Conservation (phyloP, 2,329 filamentous ascomycete genomes). For the Salinomyces thailandicus region DNA sequence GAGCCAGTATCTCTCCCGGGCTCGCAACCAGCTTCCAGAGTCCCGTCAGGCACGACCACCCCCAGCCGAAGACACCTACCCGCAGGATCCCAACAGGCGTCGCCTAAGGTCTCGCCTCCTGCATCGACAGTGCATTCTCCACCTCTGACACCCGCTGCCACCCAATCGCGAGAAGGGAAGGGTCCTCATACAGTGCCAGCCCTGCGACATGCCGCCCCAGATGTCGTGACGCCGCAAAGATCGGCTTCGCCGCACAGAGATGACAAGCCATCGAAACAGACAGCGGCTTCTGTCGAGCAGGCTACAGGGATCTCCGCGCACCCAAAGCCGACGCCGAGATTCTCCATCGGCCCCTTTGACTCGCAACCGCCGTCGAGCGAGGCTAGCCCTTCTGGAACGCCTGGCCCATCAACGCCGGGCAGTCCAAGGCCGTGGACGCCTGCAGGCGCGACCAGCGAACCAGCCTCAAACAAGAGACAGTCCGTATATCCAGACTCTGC, state of each 20-base stretch:
- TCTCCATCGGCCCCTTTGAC: constrained; percentile 48
- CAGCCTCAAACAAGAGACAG: constrained; percentile 71
- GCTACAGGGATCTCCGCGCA: constrained; percentile 30
- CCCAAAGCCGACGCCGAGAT: constrained; percentile 42
- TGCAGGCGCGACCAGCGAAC: constrained; percentile 41
- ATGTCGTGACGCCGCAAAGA: constrained; percentile 55
- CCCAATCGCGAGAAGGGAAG: constrained; percentile 47
- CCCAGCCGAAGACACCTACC: constrained; percentile 30
- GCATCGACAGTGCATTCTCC: constrained; percentile 71
- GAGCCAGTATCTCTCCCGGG: constrained; percentile 82
- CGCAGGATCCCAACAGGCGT: constrained; percentile 48
- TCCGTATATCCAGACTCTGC: constrained; percentile 45
- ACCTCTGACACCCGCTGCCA: constrained; percentile 77
- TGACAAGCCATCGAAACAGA: constrained; percentile 30
- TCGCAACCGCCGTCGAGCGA: constrained; percentile 45
- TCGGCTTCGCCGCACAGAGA: constrained; percentile 30
- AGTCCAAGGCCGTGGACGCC: constrained; percentile 53
- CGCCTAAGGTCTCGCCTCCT: constrained; percentile 57
- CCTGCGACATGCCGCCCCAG: constrained; percentile 30
- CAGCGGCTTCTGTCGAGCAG: constrained; percentile 19
- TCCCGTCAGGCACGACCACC: constrained; percentile 42
- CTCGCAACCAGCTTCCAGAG: constrained; percentile 73
- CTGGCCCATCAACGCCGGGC: constrained; percentile 38
- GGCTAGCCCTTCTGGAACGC: constrained; percentile 52
- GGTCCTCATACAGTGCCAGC: constrained; percentile 14